Percentiles rank a stretch among this genome's conserved stretches.
phyloP scores from a whole-genome alignment of 305 asterid genomes.

The Fraxinus albicans region DNA sequence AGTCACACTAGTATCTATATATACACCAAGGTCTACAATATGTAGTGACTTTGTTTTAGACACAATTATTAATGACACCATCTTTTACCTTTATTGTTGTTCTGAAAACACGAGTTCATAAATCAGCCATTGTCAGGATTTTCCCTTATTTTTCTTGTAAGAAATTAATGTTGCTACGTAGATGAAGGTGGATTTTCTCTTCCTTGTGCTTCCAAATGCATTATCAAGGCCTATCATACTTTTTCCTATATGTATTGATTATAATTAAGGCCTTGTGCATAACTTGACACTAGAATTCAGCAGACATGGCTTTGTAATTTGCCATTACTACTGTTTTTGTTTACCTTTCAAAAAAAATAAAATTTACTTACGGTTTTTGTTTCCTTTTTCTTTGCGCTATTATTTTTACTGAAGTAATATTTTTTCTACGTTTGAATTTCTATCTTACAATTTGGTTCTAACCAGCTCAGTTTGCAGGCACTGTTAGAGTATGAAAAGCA shows the following conservation, averaged over 20 bases:
- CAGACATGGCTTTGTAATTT: neutral
- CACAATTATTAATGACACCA: neutral
- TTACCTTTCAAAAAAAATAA: neutral
- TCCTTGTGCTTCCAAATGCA: neutral
- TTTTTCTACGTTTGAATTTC: neutral
- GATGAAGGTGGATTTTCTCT: neutral
- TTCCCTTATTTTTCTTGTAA: neutral
- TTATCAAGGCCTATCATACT: neutral
- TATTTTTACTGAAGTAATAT: neutral
- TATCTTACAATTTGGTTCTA: slow-evolving; percentile 26
- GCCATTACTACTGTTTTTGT: neutral
- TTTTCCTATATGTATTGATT: neutral
- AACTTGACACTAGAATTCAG: neutral
- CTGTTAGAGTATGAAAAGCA: slow-evolving; percentile 84
- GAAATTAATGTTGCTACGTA: neutral
- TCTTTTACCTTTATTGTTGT: neutral
- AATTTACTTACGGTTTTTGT: neutral
- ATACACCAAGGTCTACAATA: neutral
- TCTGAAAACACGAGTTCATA: neutral
- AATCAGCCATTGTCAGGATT: neutral
- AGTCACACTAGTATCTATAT: neutral
- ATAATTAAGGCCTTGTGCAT: neutral
- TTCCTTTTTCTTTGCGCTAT: neutral
- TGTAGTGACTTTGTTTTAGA: neutral
- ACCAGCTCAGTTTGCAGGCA: slow-evolving; percentile 48